These are phyloP conservation scores for Monosporascus sp. DNA, from an alignment of 2,329 filamentous ascomycete species.

Conservation along the genomic window DNA sequence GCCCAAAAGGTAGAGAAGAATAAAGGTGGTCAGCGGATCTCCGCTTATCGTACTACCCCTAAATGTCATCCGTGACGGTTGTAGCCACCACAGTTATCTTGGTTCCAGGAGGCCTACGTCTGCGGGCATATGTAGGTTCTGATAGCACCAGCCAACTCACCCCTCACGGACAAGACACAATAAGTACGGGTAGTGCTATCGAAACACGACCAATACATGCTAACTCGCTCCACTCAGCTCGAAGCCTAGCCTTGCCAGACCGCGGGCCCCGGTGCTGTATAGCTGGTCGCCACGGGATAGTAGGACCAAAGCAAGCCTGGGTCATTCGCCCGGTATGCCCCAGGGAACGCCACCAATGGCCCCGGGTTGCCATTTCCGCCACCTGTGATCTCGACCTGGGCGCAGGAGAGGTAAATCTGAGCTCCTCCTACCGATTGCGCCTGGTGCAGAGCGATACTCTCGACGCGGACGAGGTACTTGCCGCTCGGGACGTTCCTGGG, in stretches of 20 bases:
- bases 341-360: slow-evolving; percentile 24
- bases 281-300: slow-evolving; percentile 21
- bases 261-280: slow-evolving; percentile 21
- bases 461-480: slow-evolving; percentile 30
- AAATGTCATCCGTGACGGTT: too few species aligned
- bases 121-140: too few species aligned
- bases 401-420: slow-evolving; percentile 28
- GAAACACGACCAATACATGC: too few species aligned
- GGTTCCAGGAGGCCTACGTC: too few species aligned
- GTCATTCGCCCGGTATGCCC: slow-evolving; percentile 24
- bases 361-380: slow-evolving; percentile 22
- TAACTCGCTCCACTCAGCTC: too few species aligned
- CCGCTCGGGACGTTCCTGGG: slow-evolving; percentile 26
- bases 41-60: too few species aligned
- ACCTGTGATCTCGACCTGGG: slow-evolving; percentile 24
- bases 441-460: slow-evolving; percentile 29
- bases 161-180: too few species aligned
- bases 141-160: too few species aligned
- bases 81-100: too few species aligned
- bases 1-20: too few species aligned
- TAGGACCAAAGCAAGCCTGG: slow-evolving; percentile 21
- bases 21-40: too few species aligned
- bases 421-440: slow-evolving; percentile 25
- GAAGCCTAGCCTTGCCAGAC: slow-evolving; percentile 3
- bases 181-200: too few species aligned